phyloP scores from a whole-genome alignment of 768 basidiomycete genomes.

The Leccinum incarnatum region DNA sequence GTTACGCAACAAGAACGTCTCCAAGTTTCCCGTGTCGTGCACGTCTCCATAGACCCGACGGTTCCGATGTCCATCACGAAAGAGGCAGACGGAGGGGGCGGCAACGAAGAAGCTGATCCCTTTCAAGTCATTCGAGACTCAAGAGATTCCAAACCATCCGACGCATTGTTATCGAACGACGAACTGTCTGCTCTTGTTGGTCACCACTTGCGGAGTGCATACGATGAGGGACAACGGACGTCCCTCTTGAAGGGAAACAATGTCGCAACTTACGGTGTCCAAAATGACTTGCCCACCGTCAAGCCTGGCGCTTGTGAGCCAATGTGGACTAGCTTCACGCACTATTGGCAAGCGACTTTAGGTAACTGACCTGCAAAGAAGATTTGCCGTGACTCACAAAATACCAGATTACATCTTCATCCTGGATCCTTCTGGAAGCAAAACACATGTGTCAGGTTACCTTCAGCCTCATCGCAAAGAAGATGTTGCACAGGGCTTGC shows the following conservation, averaged over 20 bases:
- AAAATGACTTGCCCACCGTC: constrained; percentile 38
- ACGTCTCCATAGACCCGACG: constrained; percentile 65
- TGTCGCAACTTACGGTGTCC: constrained; percentile 49
- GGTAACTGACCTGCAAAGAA: constrained; percentile 42
- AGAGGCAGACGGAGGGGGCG: constrained; percentile 39
- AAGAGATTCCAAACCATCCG: constrained; percentile 51
- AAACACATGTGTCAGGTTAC: constrained; percentile 46
- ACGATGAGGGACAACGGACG: constrained; percentile 51
- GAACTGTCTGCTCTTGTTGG: constrained; percentile 51
- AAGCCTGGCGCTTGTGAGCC: constrained; percentile 68
- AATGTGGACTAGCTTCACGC: constrained; percentile 85
- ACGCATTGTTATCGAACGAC: constrained; percentile 63
- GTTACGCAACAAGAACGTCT: constrained; percentile 52
- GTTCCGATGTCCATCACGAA: constrained; percentile 32
- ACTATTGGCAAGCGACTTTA: constrained; percentile 80
- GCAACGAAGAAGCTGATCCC: constrained; percentile 47
- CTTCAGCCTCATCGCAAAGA: constrained; percentile 58
- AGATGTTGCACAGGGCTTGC: constrained; percentile 70
- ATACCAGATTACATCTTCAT: constrained; percentile 86
- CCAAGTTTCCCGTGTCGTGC: constrained; percentile 65
- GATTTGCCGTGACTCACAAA: constrained; percentile 7
- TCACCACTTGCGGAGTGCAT: constrained; percentile 57
- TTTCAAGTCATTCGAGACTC: constrained; percentile 75
- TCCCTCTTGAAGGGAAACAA: constrained; percentile 11
- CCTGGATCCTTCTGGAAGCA: constrained; percentile 40